Conservation (phyloP, 805 yeast species). For the Millerozyma miso region DNA sequence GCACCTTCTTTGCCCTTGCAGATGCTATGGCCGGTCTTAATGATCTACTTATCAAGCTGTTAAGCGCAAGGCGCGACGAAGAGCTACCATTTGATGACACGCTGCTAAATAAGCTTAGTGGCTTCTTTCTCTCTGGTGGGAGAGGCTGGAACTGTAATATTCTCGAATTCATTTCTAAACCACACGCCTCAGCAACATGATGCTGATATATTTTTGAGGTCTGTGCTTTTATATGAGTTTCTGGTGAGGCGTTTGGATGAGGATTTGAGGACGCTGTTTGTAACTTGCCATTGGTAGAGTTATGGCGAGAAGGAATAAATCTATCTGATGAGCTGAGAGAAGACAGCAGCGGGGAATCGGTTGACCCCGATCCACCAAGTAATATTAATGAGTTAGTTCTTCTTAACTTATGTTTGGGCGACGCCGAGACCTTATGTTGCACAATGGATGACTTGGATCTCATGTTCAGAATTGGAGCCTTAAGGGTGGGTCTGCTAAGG, state of each 20-base stretch:
- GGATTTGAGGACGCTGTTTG: slow-evolving; percentile 30
- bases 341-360: slow-evolving; percentile 22
- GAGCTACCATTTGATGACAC: slow-evolving; percentile 12
- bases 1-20: slow-evolving; percentile 70
- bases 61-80: slow-evolving; percentile 20
- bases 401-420: slow-evolving; percentile 26
- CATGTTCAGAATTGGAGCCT: slow-evolving; percentile 18
- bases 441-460: slow-evolving; percentile 25
- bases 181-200: slow-evolving; percentile 93
- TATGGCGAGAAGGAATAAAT: slow-evolving; percentile 42
- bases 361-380: slow-evolving; percentile 22
- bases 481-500: slow-evolving; percentile 6
- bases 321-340: slow-evolving; percentile 29
- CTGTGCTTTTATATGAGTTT: slow-evolving; percentile 52
- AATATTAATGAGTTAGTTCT: slow-evolving; percentile 31
- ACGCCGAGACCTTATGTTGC: slow-evolving; percentile 12
- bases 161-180: slow-evolving; percentile 75
- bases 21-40: slow-evolving; percentile 50
- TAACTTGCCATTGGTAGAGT: slow-evolving; percentile 36
- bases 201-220: slow-evolving; percentile 60
- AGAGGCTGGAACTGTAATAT: slow-evolving; percentile 83
- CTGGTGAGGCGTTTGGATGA: slow-evolving; percentile 47
- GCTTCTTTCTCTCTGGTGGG: slow-evolving; percentile 61
- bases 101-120: slow-evolving; percentile 29
- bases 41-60: slow-evolving; percentile 19